Conservation (phyloP, 768 basidiomycete species). For the Boletus rubroflammeus region DNA sequence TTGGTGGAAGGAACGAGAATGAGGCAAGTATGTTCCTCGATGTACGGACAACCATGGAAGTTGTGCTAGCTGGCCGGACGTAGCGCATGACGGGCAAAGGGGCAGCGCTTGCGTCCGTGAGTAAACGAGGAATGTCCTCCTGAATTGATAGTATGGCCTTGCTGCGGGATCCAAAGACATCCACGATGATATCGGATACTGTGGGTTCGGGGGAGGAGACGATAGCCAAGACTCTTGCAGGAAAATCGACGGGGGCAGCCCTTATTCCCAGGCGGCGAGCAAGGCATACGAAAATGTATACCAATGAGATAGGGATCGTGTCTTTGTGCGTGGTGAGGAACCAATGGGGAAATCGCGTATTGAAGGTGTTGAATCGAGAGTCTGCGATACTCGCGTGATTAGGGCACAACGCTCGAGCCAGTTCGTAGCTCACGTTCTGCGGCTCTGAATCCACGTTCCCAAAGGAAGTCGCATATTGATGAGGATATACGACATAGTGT, state of each 20-base stretch:
- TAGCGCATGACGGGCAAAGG: slow-evolving; percentile 17
- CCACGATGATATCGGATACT: slow-evolving; percentile 40
- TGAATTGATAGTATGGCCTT: slow-evolving; percentile 33
- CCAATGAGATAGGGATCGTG: slow-evolving; percentile 58
- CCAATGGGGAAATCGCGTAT: slow-evolving; percentile 56
- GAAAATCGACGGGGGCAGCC: slow-evolving; percentile 55
- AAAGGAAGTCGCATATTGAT: slow-evolving; percentile 51
- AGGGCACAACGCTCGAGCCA: neutral
- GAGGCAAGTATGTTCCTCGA: slow-evolving; percentile 39
- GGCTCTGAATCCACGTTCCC: slow-evolving; percentile 43
- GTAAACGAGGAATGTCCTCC: slow-evolving; percentile 34
- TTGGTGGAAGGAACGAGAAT: slow-evolving; percentile 20
- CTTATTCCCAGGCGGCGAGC: slow-evolving; percentile 47
- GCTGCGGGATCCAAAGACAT: slow-evolving; percentile 44
- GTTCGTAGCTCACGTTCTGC: slow-evolving; percentile 36
- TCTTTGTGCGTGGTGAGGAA: slow-evolving; percentile 48
- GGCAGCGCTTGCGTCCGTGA: slow-evolving; percentile 26
- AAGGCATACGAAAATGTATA: slow-evolving; percentile 55
- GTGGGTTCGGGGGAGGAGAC: slow-evolving; percentile 38
- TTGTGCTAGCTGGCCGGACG: slow-evolving; percentile 29
- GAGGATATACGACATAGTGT: slow-evolving; percentile 31
- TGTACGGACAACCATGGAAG: slow-evolving; percentile 39
- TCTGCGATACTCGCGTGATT: slow-evolving; percentile 23
- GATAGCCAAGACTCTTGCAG: slow-evolving; percentile 50
- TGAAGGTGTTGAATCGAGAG: slow-evolving; percentile 39